These are phyloP conservation scores for Paecilomyces sp. DNA, from an alignment of 2,329 filamentous ascomycete genomes.

Conservation along the genomic window DNA sequence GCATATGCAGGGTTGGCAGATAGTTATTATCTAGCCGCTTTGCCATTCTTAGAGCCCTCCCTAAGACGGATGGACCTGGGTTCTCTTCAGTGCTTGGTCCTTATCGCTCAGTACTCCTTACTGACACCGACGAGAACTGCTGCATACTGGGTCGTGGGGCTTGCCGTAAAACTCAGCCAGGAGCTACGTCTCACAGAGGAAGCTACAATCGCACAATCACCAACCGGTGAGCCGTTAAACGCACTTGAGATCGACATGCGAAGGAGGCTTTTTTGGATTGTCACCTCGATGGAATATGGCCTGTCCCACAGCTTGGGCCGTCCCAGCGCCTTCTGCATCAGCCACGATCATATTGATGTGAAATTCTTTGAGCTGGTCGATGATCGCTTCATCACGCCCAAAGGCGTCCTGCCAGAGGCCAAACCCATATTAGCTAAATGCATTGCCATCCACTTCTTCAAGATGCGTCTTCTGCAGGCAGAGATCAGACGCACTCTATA, in stretches of 20 bases:
- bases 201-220: constrained; percentile 67
- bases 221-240: constrained; percentile 55
- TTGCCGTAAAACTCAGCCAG: constrained; percentile 81
- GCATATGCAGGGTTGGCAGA: constrained; percentile 91
- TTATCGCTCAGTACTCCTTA: constrained; percentile 87
- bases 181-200: constrained; percentile 83
- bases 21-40: constrained; percentile 86
- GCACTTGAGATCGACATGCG: constrained; percentile 81
- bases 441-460: constrained; percentile 86
- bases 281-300: constrained; percentile 81
- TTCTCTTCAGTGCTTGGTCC: constrained; percentile 78
- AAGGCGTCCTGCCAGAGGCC: constrained; percentile 63
- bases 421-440: constrained; percentile 75
- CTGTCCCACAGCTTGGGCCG: constrained; percentile 82
- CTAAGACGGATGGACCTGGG: constrained; percentile 83
- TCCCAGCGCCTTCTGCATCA: constrained; percentile 76
- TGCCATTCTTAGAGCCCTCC: constrained; percentile 75
- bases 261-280: constrained; percentile 78
- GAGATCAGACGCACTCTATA: constrained; percentile 85
- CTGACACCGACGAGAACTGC: constrained; percentile 87
- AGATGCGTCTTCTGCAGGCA: constrained; percentile 78
- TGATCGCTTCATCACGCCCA: constrained; percentile 72
- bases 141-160: constrained; percentile 85
- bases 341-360: constrained; percentile 76
- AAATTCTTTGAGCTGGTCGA: constrained; percentile 75